Base-by-base conservation (phyloP, 495 filamentous ascomycete genomes). In the Pseudevernia furfuracea region DNA sequence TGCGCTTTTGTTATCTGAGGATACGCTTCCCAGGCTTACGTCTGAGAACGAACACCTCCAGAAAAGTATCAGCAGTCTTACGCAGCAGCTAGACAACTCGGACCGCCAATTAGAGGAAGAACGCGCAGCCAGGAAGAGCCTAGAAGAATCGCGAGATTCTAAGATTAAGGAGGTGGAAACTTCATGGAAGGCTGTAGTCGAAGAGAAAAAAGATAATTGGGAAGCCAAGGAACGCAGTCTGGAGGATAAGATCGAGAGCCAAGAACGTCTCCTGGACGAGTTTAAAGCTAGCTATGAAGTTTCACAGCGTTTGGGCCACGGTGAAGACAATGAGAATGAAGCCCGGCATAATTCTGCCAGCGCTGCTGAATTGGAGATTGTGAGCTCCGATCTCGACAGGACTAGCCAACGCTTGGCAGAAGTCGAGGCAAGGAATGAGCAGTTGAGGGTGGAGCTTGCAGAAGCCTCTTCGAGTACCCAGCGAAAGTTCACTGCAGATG, bases 201-300 rank as follows among this genome's bases (percentile, higher is more conserved):
- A 87, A 39, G 94, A 99, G 79, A 97, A 97, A 77, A 86, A 90
- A 66, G 90, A 92, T 71, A 97, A 97, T 71, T 97, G 94, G 94
- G 85, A 88, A 64, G 89, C 92, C 38, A 97, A 96, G 73, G 94
- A 99, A 79, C 89, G 88, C 74, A 88, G 83, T 48, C 77, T 97
- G 48, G 91, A 94, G 70, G 93, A 97, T 67, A 97, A 96, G 73
- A 79, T 96, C 28, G 94, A 96, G 72, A 93, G 88, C 68, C 94
- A 97, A 71, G 94, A 99, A 38, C 86, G 91, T 10, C 76, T 97
- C 48, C 74, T 99, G 58, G 96, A 90, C 72, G 94, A 97, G 70
- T 82, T 97, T 66, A 97, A 97, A 77, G 94, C 94, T 28, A 96
- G 86, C 74, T 97, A 96, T 71, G 94, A 99, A 72, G 95, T 99